Percentiles rank a stretch among this genome's conserved stretches.
Conservation (phyloP, 257 asterid species). For the Marsdenia floribunda region DNA sequence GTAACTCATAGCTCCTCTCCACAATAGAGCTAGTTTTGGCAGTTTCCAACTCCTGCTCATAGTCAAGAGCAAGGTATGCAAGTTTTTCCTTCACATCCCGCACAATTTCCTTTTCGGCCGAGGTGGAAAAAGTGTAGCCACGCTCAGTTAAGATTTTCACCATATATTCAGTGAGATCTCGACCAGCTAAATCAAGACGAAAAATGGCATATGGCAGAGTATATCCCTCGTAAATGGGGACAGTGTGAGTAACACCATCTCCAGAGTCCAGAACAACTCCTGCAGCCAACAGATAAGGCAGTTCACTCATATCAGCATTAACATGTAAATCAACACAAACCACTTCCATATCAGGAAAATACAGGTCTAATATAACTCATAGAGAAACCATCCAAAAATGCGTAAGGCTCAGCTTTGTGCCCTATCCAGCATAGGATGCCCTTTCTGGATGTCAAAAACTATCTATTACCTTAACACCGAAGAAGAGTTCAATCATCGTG, state of each 20-base stretch:
- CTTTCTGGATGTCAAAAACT: not conserved
- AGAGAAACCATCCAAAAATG: not conserved
- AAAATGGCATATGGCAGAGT: conserved; percentile 43
- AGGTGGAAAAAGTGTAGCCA: conserved; percentile 39
- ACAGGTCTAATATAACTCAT: not conserved
- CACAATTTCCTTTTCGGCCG: conserved; percentile 44
- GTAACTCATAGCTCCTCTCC: conserved; percentile 43
- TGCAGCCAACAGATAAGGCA: conserved; percentile 9
- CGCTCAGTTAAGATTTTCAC: conserved; percentile 42
- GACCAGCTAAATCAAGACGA: conserved; percentile 45
- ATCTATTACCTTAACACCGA: too few relatives aligned
- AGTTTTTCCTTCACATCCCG: conserved; percentile 43
- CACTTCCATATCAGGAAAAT: not conserved
- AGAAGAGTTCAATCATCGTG: too few relatives aligned
- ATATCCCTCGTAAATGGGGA: conserved; percentile 45
- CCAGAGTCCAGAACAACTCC: conserved; percentile 48
- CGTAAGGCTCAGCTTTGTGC: not conserved
- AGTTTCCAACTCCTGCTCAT: conserved; percentile 36
- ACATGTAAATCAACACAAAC: not conserved
- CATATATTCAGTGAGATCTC: conserved; percentile 38
- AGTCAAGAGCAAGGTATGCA: conserved; percentile 41
- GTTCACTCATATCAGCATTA: not conserved
- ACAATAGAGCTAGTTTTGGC: conserved; percentile 36
- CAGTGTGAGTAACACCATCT: conserved; percentile 46
- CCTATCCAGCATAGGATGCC: not conserved